Conservation (phyloP, 2,329 filamentous ascomycete genomes). For the Stemphylium beticola region DNA sequence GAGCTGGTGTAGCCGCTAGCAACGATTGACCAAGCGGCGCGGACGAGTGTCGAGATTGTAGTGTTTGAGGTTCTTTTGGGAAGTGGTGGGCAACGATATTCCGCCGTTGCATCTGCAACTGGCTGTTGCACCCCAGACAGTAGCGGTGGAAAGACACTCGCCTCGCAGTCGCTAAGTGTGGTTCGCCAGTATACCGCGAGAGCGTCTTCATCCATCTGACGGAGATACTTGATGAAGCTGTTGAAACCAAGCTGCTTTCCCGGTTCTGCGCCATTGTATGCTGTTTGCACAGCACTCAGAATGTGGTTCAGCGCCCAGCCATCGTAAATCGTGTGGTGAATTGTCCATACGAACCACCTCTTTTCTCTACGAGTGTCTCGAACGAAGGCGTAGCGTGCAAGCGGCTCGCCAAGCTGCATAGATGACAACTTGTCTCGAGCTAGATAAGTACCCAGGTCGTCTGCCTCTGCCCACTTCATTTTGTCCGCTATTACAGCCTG, state of each 20-base stretch:
- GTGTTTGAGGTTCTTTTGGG: not conserved
- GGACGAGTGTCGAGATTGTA: slow-evolving; percentile 18
- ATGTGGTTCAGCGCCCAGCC: slow-evolving; percentile 20
- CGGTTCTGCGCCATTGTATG: slow-evolving; percentile 5
- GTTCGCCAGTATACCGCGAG: not conserved
- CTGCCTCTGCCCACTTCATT: slow-evolving; percentile 8
- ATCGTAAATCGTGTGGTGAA: slow-evolving; percentile 49
- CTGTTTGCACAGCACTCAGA: slow-evolving; percentile 3
- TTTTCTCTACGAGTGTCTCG: not conserved
- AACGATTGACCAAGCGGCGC: slow-evolving; percentile 42
- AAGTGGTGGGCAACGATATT: not conserved
- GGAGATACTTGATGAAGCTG: slow-evolving; percentile 27
- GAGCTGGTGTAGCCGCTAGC: slow-evolving; percentile 19
- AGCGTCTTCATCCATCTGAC: not conserved
- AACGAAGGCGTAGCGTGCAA: slow-evolving; percentile 20
- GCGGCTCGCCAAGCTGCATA: slow-evolving; percentile 11
- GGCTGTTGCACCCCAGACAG: slow-evolving; percentile 12
- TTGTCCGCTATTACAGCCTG: slow-evolving; percentile 21
- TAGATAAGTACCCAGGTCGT: slow-evolving; percentile 10
- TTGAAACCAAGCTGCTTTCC: slow-evolving; percentile 6
- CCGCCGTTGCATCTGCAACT: slow-evolving; percentile 7
- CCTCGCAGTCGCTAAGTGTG: not conserved
- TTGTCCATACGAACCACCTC: slow-evolving; percentile 39
- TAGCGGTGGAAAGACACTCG: slow-evolving; percentile 12
- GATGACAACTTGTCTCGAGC: not conserved